Evolutionary conservation across 1,284 basidiomycete genomes (phyloP).

Genomic region (Porphyrellus sp.): DNA sequence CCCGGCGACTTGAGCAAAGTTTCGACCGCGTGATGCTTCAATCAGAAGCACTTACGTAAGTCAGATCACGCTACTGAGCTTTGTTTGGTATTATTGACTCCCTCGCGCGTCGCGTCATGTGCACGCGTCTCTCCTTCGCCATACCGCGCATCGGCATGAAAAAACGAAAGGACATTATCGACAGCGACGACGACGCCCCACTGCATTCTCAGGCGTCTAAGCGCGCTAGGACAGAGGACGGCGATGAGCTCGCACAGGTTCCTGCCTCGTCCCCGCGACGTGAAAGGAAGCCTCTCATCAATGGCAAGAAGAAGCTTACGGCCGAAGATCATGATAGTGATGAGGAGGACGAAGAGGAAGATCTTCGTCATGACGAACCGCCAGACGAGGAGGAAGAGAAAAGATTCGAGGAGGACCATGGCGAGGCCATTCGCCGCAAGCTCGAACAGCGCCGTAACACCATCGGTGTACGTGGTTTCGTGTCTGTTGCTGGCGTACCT

Average conservation of each 20-base stretch:
- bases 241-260: conserved; percentile 17
- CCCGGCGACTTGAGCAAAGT: too few relatives aligned
- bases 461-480: conserved; percentile 50
- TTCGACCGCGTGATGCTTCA: too few relatives aligned
- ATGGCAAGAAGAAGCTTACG: conserved; percentile 24
- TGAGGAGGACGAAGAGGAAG: conserved; percentile 33
- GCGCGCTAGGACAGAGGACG: conserved; percentile 32
- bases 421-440: conserved; percentile 51
- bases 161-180: conserved; percentile 29
- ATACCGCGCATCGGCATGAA: conserved; percentile 20
- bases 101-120: conserved; percentile 30
- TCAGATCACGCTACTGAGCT: not conserved
- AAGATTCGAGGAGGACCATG: conserved; percentile 58
- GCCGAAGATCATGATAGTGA: conserved; percentile 34
- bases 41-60: too few relatives aligned
- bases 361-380: conserved; percentile 29
- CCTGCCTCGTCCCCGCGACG: conserved; percentile 10
- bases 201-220: conserved; percentile 30
- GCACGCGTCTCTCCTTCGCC: conserved; percentile 8
- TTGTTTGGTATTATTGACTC: conserved; percentile 29
- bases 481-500: not conserved
- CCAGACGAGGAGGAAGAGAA: conserved; percentile 51
- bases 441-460: conserved; percentile 52
- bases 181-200: conserved; percentile 27
- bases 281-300: conserved; percentile 17